Evolutionary conservation across 805 yeast genomes (phyloP).

Genomic region (Cyberlindnera samutprakarnensis): DNA sequence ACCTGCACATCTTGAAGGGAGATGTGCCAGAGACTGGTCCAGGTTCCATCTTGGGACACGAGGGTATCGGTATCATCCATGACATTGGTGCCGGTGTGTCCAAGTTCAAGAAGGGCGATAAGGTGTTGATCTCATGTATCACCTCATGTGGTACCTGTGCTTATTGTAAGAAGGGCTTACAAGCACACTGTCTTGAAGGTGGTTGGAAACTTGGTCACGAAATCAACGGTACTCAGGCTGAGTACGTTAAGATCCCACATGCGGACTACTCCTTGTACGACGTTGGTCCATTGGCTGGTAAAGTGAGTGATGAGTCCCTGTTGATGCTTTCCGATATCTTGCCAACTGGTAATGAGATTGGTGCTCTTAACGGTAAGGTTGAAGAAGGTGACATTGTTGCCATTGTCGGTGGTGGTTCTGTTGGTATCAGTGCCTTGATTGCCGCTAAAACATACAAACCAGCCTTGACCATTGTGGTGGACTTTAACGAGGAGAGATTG

Average conservation of each 20-base stretch:
- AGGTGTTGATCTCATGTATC: slow-evolving; percentile 57
- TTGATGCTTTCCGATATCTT: slow-evolving; percentile 57
- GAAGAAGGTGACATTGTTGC: slow-evolving; percentile 51
- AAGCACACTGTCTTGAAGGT: slow-evolving; percentile 53
- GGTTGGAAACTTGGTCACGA: slow-evolving; percentile 48
- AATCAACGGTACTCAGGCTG: slow-evolving; percentile 66
- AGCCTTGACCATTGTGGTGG: slow-evolving; percentile 47
- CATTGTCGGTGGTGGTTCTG: slow-evolving; percentile 63
- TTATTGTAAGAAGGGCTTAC: slow-evolving; percentile 46
- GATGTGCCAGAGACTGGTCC: slow-evolving; percentile 47
- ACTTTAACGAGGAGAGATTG: slow-evolving; percentile 51
- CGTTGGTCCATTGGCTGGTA: slow-evolving; percentile 25
- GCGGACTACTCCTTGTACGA: slow-evolving; percentile 33
- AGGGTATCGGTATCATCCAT: slow-evolving; percentile 48
- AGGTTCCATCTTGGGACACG: slow-evolving; percentile 51
- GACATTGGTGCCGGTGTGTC: slow-evolving; percentile 42
- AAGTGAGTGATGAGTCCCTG: slow-evolving; percentile 40
- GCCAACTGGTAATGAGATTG: slow-evolving; percentile 64
- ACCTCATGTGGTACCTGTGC: slow-evolving; percentile 54
- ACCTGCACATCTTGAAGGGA: slow-evolving; percentile 55
- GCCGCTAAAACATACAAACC: slow-evolving; percentile 50
- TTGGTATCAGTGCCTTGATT: slow-evolving; percentile 55
- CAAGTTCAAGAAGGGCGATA: slow-evolving; percentile 47
- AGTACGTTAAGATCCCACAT: slow-evolving; percentile 47
- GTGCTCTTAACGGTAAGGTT: slow-evolving; percentile 49